Evolutionary conservation across 2,329 filamentous ascomycete genomes (phyloP).

Genomic region (Pseudogymnoascus sp.): DNA sequence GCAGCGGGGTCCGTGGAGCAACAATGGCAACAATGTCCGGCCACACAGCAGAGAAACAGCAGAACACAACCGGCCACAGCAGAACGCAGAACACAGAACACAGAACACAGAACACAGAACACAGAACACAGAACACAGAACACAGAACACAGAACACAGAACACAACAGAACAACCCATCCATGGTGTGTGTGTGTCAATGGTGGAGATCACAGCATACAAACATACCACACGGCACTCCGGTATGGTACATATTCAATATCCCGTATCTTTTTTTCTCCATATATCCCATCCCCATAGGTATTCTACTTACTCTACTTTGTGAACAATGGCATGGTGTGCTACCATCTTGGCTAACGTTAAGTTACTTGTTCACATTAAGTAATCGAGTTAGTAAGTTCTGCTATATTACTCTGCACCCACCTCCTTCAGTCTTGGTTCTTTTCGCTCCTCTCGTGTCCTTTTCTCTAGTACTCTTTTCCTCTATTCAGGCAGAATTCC

Average conservation of each 20-base stretch:
- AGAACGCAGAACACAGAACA: too few relatives aligned
- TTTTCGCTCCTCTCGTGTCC: background rate
- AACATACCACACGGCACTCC: background rate
- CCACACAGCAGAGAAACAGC: background rate
- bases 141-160: too few relatives aligned
- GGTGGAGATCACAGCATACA: background rate
- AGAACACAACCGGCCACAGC: background rate
- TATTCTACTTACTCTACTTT: too few relatives aligned
- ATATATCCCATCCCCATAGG: too few relatives aligned
- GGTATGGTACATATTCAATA: background rate
- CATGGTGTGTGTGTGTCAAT: background rate
- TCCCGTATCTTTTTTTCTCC: background rate
- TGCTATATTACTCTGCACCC: conserved; percentile 4
- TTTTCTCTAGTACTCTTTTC: background rate
- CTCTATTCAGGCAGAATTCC: conserved; percentile 8
- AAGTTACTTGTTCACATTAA: background rate
- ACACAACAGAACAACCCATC: background rate
- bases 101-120: too few relatives aligned
- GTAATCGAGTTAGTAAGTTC: conserved; percentile 2
- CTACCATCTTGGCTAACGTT: background rate
- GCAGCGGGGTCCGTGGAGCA: background rate
- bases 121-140: too few relatives aligned
- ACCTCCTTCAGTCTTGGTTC: background rate
- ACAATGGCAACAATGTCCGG: background rate
- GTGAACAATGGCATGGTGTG: background rate